Evolutionary conservation across 1,284 basidiomycete species (phyloP).

Genomic region (Cerrena zonata): DNA sequence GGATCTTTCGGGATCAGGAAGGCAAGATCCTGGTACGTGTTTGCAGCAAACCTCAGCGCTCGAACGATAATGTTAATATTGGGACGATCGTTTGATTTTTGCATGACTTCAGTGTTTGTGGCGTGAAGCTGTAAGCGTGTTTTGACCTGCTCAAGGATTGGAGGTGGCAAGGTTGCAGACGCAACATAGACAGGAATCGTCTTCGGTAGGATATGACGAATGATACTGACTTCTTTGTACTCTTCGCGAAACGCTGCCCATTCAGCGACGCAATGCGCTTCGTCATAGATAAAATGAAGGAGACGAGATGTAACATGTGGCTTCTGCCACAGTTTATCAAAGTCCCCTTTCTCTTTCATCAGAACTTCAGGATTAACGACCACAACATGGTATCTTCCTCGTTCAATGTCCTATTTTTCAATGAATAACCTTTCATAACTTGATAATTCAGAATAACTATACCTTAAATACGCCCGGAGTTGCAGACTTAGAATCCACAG

Average conservation of each 20-base stretch:
- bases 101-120: slow-evolving; percentile 6
- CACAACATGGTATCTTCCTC: slow-evolving; percentile 25
- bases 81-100: slow-evolving; percentile 22
- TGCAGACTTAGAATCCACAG: background rate
- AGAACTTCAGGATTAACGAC: slow-evolving; percentile 31
- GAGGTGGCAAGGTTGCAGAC: slow-evolving; percentile 31
- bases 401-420: slow-evolving; percentile 24
- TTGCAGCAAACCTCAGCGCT: slow-evolving; percentile 18
- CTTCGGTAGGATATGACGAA: slow-evolving; percentile 25
- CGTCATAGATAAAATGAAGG: slow-evolving; percentile 29
- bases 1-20: slow-evolving; percentile 21
- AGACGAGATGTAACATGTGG: slow-evolving; percentile 20
- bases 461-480: background rate
- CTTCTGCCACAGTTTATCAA: slow-evolving; percentile 24
- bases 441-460: too few relatives aligned
- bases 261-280: slow-evolving; percentile 32
- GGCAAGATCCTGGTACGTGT: slow-evolving; percentile 21
- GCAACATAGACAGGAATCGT: slow-evolving; percentile 28
- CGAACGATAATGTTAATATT: slow-evolving; percentile 27
- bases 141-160: slow-evolving; percentile 17
- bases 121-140: slow-evolving; percentile 9
- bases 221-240: slow-evolving; percentile 23
- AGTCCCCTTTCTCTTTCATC: slow-evolving; percentile 17
- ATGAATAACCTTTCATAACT: too few relatives aligned
- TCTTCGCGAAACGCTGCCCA: slow-evolving; percentile 32